phyloP scores from a whole-genome alignment of 176 grass and related monocot genomes.

The Bothriochloa decipiens region DNA sequence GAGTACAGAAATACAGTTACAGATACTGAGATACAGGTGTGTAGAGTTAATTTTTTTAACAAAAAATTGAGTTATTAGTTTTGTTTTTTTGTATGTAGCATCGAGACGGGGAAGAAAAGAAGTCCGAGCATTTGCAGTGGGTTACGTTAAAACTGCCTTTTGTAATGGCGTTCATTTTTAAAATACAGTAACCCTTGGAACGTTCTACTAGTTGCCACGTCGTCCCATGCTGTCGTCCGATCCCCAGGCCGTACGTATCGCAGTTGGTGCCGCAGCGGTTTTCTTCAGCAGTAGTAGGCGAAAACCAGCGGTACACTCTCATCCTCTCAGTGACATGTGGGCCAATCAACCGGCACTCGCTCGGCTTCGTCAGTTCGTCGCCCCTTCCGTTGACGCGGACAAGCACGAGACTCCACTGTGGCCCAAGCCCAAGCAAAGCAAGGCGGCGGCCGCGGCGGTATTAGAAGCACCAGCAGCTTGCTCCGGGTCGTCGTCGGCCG shows the following conservation, averaged over 20 bases:
- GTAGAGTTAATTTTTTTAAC: too few species aligned
- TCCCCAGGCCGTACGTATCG: neutral
- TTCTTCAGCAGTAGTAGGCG: neutral
- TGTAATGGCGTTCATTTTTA: neutral
- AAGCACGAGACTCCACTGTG: neutral
- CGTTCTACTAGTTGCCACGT: neutral
- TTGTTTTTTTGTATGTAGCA: too few species aligned
- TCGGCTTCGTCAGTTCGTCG: conserved; percentile 18
- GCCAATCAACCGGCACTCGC: neutral
- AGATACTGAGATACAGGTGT: too few species aligned
- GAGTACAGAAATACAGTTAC: too few species aligned
- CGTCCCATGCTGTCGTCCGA: neutral
- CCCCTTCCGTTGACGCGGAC: conserved; percentile 28
- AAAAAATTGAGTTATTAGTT: too few species aligned
- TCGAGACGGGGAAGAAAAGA: too few species aligned
- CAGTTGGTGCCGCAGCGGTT: conserved; percentile 10
- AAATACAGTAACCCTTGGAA: neutral
- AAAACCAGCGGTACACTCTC: rapidly evolving
- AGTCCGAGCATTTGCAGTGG: too few species aligned
- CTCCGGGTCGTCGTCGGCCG: neutral
- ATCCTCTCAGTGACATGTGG: neutral
- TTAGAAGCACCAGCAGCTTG: neutral
- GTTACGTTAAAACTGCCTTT: too few species aligned
- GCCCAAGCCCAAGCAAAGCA: neutral
- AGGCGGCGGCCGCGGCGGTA: neutral